Evolutionary conservation across 1,139 yeast genomes (phyloP), one percentile per base, ranked within the genome.

Genomic region (Geotrichum carabidarum): DNA sequence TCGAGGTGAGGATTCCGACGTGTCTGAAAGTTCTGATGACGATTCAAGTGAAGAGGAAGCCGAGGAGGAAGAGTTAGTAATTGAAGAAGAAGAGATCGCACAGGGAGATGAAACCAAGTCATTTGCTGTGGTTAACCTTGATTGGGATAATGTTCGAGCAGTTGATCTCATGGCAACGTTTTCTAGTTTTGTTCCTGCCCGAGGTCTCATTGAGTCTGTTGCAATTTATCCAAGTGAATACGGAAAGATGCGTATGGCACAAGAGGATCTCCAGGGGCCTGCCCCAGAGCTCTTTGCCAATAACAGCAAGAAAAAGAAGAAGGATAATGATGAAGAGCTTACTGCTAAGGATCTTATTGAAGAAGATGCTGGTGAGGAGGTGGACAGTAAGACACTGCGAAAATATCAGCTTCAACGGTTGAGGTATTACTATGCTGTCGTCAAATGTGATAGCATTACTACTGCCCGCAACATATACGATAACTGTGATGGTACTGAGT

Each of bases 401-500:
- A 81, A 83, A 58, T 89, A 89, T 66, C 78, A 74, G 59, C 66
- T 74, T 32, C 99, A 93, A 71, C 75, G 95, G 54, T 91, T 93
- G 68, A 81, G 96, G 70, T 94, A 94, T 69, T 94, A 83, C 69
- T 94, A 93, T 68, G 99, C 98, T 0, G 84, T 94, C n/a, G 91
- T 93, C 2, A 78, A 75, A 55, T 93, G 98, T 73, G 95, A 88
- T 65, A 78, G 83, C 34, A 75, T 86, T 0, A 71, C 69, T 4
- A 86, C 97, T 0, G 87, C 98, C 0, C 78, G 82, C 63, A 73
- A 74, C 46, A 89, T 94, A 44, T 94, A 91, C 67, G 83, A 82
- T 46, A 86, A 81, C 65, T 87, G 96, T 71, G 99, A 94, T 69
- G 96, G 96, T 30, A 81, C 97, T 0, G 99, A 94, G 70, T 93